phyloP scores from a whole-genome alignment of 768 basidiomycete genomes.

The Leucocoprinus leucothites region DNA sequence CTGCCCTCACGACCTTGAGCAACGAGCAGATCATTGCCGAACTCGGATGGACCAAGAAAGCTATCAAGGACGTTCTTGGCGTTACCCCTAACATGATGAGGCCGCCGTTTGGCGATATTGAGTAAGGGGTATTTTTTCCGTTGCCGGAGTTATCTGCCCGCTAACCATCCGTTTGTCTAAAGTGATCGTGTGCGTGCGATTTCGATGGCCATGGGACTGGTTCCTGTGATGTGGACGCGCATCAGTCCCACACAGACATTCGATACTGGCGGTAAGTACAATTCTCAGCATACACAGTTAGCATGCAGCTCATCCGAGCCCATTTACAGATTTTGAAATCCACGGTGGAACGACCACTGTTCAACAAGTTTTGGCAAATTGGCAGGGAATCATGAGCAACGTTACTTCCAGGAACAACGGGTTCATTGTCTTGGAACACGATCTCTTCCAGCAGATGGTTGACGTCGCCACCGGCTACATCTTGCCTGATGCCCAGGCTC shows the following conservation, averaged over 20 bases:
- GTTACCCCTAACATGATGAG: conserved; percentile 78
- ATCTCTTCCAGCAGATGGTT: conserved; percentile 81
- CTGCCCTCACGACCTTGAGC: conserved; percentile 64
- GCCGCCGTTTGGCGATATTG: conserved; percentile 80
- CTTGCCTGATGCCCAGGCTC: conserved; percentile 74
- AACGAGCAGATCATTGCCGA: conserved; percentile 86
- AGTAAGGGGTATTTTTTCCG: conserved; percentile 36
- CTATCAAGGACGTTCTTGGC: conserved; percentile 79
- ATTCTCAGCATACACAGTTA: neutral
- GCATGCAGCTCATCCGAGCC: neutral
- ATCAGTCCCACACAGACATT: conserved; percentile 58
- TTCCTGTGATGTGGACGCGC: conserved; percentile 83
- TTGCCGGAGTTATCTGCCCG: neutral
- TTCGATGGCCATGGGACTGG: conserved; percentile 76
- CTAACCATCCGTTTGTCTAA: conserved; percentile 14
- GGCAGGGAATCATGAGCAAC: conserved; percentile 69
- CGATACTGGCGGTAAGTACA: conserved; percentile 58
- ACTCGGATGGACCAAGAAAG: conserved; percentile 82
- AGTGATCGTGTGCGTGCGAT: conserved; percentile 89
- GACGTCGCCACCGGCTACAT: conserved; percentile 87
- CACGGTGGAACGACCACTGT: conserved; percentile 58
- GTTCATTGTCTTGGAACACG: conserved; percentile 88
- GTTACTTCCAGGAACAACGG: conserved; percentile 59
- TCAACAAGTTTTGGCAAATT: conserved; percentile 62
- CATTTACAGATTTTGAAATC: conserved; percentile 70